Conservation (phyloP, 2,329 filamentous ascomycete species). For the Plenodomus biglobosus region DNA sequence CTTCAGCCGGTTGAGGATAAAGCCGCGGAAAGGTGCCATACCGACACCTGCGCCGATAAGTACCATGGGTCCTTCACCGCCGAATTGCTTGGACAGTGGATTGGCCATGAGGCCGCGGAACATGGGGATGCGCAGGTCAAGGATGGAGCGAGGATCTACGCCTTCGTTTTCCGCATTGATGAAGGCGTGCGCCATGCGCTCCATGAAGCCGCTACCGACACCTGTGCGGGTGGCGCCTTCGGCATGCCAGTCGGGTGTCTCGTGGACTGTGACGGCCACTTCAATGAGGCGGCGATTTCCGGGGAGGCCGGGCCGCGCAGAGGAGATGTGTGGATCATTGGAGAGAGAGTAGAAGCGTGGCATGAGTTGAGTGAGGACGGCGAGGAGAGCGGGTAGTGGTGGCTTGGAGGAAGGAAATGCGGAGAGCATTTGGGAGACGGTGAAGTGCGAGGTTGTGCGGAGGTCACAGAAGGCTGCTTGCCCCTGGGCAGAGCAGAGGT, state of each 20-base stretch:
- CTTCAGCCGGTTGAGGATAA: conserved; percentile 90
- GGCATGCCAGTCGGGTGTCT: conserved; percentile 75
- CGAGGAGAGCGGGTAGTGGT: conserved; percentile 78
- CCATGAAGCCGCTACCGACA: conserved; percentile 90
- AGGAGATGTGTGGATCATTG: conserved; percentile 86
- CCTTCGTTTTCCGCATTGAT: conserved; percentile 65
- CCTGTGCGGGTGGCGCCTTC: conserved; percentile 68
- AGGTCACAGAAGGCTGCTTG: conserved; percentile 91
- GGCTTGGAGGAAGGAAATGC: conserved; percentile 93
- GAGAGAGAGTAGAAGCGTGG: conserved; percentile 98
- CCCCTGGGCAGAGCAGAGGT: conserved; percentile 84
- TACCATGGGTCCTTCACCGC: conserved; percentile 93
- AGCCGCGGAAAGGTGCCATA: conserved; percentile 95
- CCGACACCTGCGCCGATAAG: conserved; percentile 95
- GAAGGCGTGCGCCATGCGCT: conserved; percentile 75
- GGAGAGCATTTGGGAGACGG: conserved; percentile 79
- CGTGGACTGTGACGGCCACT: conserved; percentile 95
- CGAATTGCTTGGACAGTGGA: conserved; percentile 87
- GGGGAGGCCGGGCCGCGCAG: conserved; percentile 66
- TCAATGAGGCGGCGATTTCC: conserved; percentile 77
- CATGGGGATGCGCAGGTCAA: conserved; percentile 83
- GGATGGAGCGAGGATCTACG: conserved; percentile 48
- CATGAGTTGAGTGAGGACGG: conserved; percentile 84
- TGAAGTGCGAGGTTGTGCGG: conserved; percentile 82
- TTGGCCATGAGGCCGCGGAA: conserved; percentile 99